phyloP scores from a whole-genome alignment of 257 asterid genomes.

The Mentha longifolia region DNA sequence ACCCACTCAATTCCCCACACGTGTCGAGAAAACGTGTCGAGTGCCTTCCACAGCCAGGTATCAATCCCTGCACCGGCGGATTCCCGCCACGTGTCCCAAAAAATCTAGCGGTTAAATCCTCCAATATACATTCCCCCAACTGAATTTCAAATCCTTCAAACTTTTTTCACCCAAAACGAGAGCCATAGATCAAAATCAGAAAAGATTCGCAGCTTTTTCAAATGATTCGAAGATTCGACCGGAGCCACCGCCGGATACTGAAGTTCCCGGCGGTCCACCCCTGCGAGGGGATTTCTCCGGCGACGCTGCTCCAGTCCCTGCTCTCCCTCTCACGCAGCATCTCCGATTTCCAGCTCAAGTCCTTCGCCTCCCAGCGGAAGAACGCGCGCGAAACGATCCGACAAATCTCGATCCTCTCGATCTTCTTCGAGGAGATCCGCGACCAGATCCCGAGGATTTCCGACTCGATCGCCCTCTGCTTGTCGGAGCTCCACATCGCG shows the following conservation, averaged over 20 bases:
- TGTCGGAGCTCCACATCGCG: conserved; percentile 71
- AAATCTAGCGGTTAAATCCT: conserved; percentile 38
- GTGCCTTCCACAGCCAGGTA: conserved; percentile 24
- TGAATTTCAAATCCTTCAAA: conserved; percentile 36
- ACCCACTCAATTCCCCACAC: conserved; percentile 34
- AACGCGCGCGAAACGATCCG: conserved; percentile 67
- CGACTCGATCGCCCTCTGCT: conserved; percentile 50
- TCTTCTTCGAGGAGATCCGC: conserved; percentile 63
- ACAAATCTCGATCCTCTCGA: conserved; percentile 55
- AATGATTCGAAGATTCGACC: conserved; percentile 51
- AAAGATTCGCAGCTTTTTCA: neutral
- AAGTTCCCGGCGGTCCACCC: conserved; percentile 74
- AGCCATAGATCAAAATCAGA: neutral
- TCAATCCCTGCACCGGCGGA: conserved; percentile 20
- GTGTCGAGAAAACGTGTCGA: conserved; percentile 47
- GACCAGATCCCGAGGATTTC: conserved; percentile 30
- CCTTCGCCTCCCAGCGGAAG: conserved; percentile 52
- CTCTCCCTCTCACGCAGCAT: conserved; percentile 49
- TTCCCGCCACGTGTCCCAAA: conserved; percentile 48
- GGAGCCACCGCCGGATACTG: conserved; percentile 65
- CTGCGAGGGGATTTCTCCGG: conserved; percentile 60
- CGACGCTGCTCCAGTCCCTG: conserved; percentile 59
- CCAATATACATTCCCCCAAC: conserved; percentile 36
- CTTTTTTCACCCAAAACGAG: conserved; percentile 5
- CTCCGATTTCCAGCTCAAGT: conserved; percentile 41